These are phyloP conservation scores for Candida tropicalis DNA, from an alignment of 1,139 yeast species.

Conservation along the genomic window DNA sequence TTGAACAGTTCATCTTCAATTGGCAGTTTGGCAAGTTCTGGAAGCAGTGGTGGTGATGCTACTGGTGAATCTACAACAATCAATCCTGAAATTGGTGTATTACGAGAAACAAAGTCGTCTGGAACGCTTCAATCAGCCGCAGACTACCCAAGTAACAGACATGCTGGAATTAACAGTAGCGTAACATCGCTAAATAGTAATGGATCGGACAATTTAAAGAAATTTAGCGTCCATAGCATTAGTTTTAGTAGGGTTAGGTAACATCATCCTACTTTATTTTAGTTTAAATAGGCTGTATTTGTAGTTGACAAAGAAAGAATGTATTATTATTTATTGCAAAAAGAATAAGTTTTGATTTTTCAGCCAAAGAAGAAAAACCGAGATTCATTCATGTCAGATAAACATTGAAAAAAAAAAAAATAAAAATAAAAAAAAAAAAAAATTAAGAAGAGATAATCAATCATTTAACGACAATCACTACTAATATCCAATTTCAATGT, in stretches of 20 bases:
- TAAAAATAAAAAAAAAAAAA: no score
- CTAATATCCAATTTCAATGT: no score
- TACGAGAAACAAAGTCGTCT: slow-evolving; percentile 16
- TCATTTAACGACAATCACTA: no score
- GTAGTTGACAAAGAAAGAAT: no score
- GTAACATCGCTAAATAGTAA: slow-evolving; percentile 13
- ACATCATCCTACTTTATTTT: no score
- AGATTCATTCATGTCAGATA: no score
- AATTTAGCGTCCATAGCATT: slow-evolving; percentile 22
- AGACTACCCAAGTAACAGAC: not conserved
- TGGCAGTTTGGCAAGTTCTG: slow-evolving; percentile 12
- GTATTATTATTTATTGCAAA: no score
- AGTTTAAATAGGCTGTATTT: no score
- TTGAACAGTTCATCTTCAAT: slow-evolving; percentile 12
- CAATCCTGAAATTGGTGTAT: slow-evolving; percentile 3
- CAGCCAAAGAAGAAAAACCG: no score
- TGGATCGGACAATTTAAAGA: slow-evolving; percentile 10
- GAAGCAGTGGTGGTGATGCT: slow-evolving; percentile 8
- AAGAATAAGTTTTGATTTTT: no score
- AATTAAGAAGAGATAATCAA: no score
- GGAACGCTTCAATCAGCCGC: slow-evolving; percentile 13
- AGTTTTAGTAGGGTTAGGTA: slow-evolving; percentile 39
- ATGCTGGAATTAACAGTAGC: slow-evolving; percentile 2
- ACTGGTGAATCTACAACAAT: not conserved
- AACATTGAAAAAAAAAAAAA: no score